Conservation (phyloP, 345 rosid species). For the Eucalyptus leucophloia region DNA sequence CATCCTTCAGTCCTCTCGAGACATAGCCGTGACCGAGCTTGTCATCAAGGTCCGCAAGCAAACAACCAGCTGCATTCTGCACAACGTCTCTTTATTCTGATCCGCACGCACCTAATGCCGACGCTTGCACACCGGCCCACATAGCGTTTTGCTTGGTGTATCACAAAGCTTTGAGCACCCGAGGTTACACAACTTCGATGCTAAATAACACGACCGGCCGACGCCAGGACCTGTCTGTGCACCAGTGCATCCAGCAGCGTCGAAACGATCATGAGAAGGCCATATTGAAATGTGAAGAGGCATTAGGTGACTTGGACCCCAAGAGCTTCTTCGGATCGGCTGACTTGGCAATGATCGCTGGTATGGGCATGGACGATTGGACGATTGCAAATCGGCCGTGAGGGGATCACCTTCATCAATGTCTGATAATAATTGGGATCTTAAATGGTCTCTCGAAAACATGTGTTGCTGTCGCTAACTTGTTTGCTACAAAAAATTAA, state of each 20-base stretch:
- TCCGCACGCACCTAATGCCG: slow-evolving; percentile 9
- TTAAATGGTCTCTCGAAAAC: no score
- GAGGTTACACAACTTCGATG: not conserved
- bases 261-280: not conserved
- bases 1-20: not conserved
- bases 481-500: not conserved
- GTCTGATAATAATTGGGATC: no score
- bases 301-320: not conserved
- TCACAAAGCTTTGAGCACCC: slow-evolving; percentile 10
- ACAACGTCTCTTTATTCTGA: slow-evolving; percentile 19
- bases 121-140: slow-evolving; percentile 6
- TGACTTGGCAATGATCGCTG: no score
- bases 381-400: no score
- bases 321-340: no score
- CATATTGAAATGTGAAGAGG: not conserved
- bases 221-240: not conserved
- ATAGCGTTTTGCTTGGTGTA: slow-evolving; percentile 13
- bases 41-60: not conserved
- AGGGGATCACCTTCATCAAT: no score
- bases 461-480: no score
- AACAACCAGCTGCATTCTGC: slow-evolving; percentile 8
- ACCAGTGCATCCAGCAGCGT: not conserved
- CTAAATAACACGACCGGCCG: not conserved
- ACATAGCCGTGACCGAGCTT: not conserved
- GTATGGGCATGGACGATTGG: no score